Conservation (phyloP, 2,329 filamentous ascomycete species). For the Clonostachys rosea region DNA sequence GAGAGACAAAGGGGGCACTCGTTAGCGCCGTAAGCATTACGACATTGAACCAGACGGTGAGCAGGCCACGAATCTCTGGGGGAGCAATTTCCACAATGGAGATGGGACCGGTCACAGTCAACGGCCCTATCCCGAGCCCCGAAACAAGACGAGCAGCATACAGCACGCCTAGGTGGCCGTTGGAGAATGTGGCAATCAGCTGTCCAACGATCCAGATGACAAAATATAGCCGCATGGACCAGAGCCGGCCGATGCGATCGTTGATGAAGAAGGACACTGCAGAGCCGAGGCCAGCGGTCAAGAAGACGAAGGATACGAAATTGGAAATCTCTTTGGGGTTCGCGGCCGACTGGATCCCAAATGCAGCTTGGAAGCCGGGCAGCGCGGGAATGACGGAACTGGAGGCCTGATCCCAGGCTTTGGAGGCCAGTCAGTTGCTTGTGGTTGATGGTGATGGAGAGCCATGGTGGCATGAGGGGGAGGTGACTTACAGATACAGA, state of each 20-base stretch:
- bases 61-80: constrained; percentile 27
- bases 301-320: constrained; percentile 27
- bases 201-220: constrained; percentile 24
- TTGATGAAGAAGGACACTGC: constrained; percentile 27
- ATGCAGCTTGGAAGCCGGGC: constrained; percentile 24
- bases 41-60: constrained; percentile 28
- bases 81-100: constrained; percentile 33
- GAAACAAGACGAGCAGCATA: constrained; percentile 28
- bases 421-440: not conserved
- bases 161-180: constrained; percentile 15
- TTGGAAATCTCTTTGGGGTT: constrained; percentile 15
- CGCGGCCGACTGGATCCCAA: constrained; percentile 13
- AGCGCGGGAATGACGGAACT: constrained; percentile 20
- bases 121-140: constrained; percentile 28
- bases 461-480: too few species aligned
- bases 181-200: constrained; percentile 19
- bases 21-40: constrained; percentile 25
- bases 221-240: constrained; percentile 30
- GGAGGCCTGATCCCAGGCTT: constrained; percentile 12
- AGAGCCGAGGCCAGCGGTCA: constrained; percentile 14
- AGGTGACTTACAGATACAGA: constrained; percentile 4
- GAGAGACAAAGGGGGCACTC: constrained; percentile 21
- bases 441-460: too few species aligned
- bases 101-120: constrained; percentile 28
- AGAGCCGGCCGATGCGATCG: constrained; percentile 28